Base-by-base conservation (phyloP, 208 protist genomes). In the Tritrichomonas foetus region DNA sequence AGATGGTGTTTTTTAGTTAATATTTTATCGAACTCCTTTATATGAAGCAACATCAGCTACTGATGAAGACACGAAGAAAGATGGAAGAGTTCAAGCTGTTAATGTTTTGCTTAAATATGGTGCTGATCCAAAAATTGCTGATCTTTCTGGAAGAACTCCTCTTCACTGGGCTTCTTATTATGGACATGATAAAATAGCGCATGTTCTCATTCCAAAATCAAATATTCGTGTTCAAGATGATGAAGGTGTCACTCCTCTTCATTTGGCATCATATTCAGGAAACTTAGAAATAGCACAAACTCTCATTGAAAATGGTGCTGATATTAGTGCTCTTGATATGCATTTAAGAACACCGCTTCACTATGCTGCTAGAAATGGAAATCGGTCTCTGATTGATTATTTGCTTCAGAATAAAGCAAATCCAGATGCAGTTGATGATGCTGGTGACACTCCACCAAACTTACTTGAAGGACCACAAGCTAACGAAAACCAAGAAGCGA, bases 41-140 rank as follows among this genome's bases (percentile, higher is more conserved):
- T 89, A 57, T 16, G 78, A 89, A 57, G 78, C 78, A 61, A 57
- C 47, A 39, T 89, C n/a, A 27, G 78, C 78, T 27, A 89, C 78
- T 39, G 78, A 89, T 89, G 78, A 89, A 55, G 78, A 44, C n/a
- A 36, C 78, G 9, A 89, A 89, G 22, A 9, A 44, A 39, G 53
- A 61, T 61, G 78, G 47, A 89, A 25, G 78, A 9, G 30, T 89
- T 39, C 16, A 53, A 57, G 57, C 78, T 39, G 78, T 89, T 89
- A 27, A n/a, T n/a, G 25, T 57, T 57, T 33, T 89, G 20, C 47
- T 89, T 39, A 33, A 57, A 55, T 47, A 89, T 50, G 78, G 78
- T 13, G 78, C 78, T 20, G 47, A 89, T 57, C 41, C 78, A 30
- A 44, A 20, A 57, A 89, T 89, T 47, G 16, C 47, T 57, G 78